Evolutionary conservation across 306 rosid species (phyloP).

Genomic region (Cucumis sativus): Cucumber_9930_V3 NC_026656.2:13342001-13342500

Average conservation of each 20-base stretch:
- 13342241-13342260: constrained; percentile 52
- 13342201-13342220: constrained; percentile 88
- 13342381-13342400: constrained; percentile 50
- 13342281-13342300: constrained; percentile 76
- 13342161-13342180: constrained; percentile 70
- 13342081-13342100: constrained; percentile 60
- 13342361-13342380: constrained; percentile 83
- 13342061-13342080: constrained; percentile 90
- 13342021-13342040: constrained; percentile 97
- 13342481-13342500: constrained; percentile 45
- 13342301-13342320: constrained; percentile 85
- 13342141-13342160: constrained; percentile 57
- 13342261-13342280: constrained; percentile 81
- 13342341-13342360: constrained; percentile 96
- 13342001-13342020: constrained; percentile 89
- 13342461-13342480: constrained; percentile 69
- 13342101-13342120: constrained; percentile 52
- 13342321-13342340: constrained; percentile 94
- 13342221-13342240: constrained; percentile 94
- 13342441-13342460: constrained; percentile 83
- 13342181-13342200: constrained; percentile 91
- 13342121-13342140: constrained; percentile 78
- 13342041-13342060: constrained; percentile 87
- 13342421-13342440: constrained; percentile 46
- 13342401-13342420: constrained; percentile 20